A percentile compares a stretch with the other conserved stretches of the same genome.
phyloP scores from a whole-genome alignment of 345 rosid species.

The Salix suchowensis region DNA sequence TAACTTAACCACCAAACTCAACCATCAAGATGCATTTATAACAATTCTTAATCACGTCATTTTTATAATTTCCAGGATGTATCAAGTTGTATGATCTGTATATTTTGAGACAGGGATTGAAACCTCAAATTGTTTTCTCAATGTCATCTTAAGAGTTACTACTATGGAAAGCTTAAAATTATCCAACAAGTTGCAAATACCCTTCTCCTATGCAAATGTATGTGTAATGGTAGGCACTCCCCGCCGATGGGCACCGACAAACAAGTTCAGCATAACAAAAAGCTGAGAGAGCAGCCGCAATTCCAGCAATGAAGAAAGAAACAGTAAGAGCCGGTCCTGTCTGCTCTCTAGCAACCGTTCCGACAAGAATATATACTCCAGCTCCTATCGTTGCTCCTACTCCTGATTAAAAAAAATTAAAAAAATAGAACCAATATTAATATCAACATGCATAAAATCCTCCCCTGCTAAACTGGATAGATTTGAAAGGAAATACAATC shows the following conservation, averaged over 20 bases:
- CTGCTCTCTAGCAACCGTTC: conserved; percentile 97
- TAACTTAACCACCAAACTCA: background rate
- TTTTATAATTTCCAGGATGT: background rate
- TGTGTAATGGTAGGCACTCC: conserved; percentile 97
- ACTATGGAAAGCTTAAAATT: background rate
- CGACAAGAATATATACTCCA: conserved; percentile 92
- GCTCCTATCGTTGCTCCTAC: conserved; percentile 98
- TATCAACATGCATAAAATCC: background rate
- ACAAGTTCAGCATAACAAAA: conserved; percentile 97
- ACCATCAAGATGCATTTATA: background rate
- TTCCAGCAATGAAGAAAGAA: conserved; percentile 86
- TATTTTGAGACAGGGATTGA: background rate
- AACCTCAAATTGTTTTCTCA: background rate
- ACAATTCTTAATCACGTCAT: background rate
- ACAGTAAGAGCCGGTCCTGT: conserved; percentile 92
- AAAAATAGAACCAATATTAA: background rate
- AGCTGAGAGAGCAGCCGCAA: conserved; percentile 91
- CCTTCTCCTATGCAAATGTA: conserved; percentile 96
- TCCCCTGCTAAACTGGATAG: too few relatives aligned
- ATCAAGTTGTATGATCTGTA: background rate
- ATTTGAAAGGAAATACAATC: background rate
- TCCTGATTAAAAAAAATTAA: conserved; percentile 37
- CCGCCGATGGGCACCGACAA: conserved; percentile 94
- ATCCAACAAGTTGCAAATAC: conserved; percentile 24
- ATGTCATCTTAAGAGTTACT: background rate